phyloP scores from a whole-genome alignment of 202 grass and related monocot genomes.

The Zoysia matrella region DNA sequence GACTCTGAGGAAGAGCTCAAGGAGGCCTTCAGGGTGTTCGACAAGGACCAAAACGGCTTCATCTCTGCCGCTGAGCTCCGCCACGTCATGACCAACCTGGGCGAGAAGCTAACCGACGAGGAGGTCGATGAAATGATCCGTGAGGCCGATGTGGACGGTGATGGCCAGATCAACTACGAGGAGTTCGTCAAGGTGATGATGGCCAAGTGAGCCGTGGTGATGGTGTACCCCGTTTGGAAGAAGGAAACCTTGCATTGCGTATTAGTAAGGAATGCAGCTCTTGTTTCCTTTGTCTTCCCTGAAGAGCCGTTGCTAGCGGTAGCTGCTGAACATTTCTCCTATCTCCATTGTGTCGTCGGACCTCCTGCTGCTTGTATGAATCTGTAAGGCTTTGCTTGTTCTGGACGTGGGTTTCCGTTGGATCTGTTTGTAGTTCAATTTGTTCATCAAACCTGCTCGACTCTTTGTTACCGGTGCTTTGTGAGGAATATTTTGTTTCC shows the following conservation, averaged over 20 bases:
- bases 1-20: slow-evolving; percentile 95
- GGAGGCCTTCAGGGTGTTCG: slow-evolving; percentile 92
- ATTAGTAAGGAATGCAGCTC: slow-evolving; percentile 51
- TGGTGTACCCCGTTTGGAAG: slow-evolving; percentile 33
- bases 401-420: slow-evolving; percentile 47
- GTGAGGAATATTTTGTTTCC: not conserved
- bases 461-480: not conserved
- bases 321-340: slow-evolving; percentile 44
- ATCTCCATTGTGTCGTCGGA: slow-evolving; percentile 34
- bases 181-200: slow-evolving; percentile 98
- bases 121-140: slow-evolving; percentile 96
- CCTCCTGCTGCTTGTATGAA: slow-evolving; percentile 46
- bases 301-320: slow-evolving; percentile 51
- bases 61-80: slow-evolving; percentile 90
- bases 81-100: slow-evolving; percentile 95
- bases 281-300: slow-evolving; percentile 48
- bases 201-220: slow-evolving; percentile 68
- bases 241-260: slow-evolving; percentile 55
- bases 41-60: slow-evolving; percentile 96
- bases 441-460: slow-evolving; percentile 2
- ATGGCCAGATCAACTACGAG: slow-evolving; percentile 97
- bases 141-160: slow-evolving; percentile 78
- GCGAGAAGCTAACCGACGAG: slow-evolving; percentile 93
- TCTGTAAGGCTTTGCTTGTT: slow-evolving; percentile 52
- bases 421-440: slow-evolving; percentile 40